These are phyloP conservation scores for Cladosporium sp. DNA, from an alignment of 2,329 filamentous ascomycete species.

Conservation along the genomic window DNA sequence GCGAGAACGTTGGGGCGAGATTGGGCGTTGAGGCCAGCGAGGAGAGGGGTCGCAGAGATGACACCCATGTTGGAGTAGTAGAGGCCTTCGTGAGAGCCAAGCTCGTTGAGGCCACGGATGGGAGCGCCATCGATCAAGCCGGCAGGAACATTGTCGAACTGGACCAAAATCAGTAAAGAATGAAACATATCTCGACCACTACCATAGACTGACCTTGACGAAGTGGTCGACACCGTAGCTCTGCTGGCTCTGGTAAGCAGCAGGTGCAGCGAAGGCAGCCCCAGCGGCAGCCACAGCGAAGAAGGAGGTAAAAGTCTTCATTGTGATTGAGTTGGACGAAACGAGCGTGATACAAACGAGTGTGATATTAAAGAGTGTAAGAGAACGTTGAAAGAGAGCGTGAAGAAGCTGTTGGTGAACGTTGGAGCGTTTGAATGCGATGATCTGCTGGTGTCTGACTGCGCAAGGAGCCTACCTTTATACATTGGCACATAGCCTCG, in stretches of 20 bases:
- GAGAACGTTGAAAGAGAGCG: neutral
- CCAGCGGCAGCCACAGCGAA: conserved; percentile 6
- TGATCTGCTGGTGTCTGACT: neutral
- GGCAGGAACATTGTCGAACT: conserved; percentile 9
- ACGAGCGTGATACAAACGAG: conserved; percentile 3
- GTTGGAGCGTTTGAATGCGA: conserved; percentile 2
- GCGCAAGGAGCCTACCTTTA: neutral
- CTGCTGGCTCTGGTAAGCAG: conserved; percentile 1
- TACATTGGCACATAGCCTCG: neutral
- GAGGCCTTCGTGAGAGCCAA: conserved; percentile 9
- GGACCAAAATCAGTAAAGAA: neutral
- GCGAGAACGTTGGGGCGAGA: conserved; percentile 8
- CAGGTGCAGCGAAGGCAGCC: conserved; percentile 8
- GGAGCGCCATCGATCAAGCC: conserved; percentile 8
- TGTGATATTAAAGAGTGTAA: neutral
- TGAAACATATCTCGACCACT: neutral
- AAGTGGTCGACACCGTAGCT: neutral
- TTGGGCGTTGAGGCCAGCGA: conserved; percentile 6
- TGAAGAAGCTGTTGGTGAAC: conserved; percentile 8
- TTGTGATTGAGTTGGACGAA: conserved; percentile 3
- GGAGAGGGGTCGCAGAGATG: conserved; percentile 5
- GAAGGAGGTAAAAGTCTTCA: conserved; percentile 6
- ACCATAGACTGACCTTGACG: conserved; percentile 1
- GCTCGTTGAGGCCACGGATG: conserved; percentile 4
- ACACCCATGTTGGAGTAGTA: conserved; percentile 11